These are phyloP conservation scores for Pichia sporocuriosa DNA, from an alignment of 805 yeast genomes.

Conservation along the genomic window DNA sequence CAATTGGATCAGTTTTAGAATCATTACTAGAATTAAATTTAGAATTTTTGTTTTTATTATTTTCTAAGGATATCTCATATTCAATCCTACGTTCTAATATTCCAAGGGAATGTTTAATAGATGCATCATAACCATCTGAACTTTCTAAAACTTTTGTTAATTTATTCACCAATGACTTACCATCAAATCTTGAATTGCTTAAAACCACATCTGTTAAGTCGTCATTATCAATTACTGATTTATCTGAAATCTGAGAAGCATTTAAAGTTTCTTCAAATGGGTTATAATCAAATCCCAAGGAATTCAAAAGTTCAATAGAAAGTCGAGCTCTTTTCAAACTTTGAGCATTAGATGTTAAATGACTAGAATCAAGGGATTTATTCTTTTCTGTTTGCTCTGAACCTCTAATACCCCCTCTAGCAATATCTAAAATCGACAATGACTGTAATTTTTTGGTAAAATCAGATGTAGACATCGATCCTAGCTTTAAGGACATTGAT, in stretches of 20 bases:
- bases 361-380: background rate
- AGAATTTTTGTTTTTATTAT: too few species aligned
- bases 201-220: background rate
- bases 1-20: background rate
- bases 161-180: slow-evolving; percentile 8
- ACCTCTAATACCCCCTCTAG: background rate
- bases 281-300: slow-evolving; percentile 6
- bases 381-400: background rate
- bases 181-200: slow-evolving; percentile 4
- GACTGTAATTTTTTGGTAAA: slow-evolving; percentile 27
- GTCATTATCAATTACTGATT: background rate
- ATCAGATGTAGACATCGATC: slow-evolving; percentile 30
- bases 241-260: background rate
- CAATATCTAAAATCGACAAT: slow-evolving; percentile 10
- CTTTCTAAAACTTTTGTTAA: slow-evolving; percentile 10
- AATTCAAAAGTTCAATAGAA: slow-evolving; percentile 11
- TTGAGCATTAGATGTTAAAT: slow-evolving; percentile 2
- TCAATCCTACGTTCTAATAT: slow-evolving; percentile 23
- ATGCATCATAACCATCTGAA: slow-evolving; percentile 33
- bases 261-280: background rate
- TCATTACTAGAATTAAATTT: too few species aligned
- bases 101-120: slow-evolving; percentile 26
- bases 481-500: too few species aligned
- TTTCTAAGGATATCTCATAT: slow-evolving; percentile 2
- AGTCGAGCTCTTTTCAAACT: slow-evolving; percentile 8